phyloP scores from a whole-genome alignment of 768 basidiomycete genomes.

The Leccinum uliginosum region DNA sequence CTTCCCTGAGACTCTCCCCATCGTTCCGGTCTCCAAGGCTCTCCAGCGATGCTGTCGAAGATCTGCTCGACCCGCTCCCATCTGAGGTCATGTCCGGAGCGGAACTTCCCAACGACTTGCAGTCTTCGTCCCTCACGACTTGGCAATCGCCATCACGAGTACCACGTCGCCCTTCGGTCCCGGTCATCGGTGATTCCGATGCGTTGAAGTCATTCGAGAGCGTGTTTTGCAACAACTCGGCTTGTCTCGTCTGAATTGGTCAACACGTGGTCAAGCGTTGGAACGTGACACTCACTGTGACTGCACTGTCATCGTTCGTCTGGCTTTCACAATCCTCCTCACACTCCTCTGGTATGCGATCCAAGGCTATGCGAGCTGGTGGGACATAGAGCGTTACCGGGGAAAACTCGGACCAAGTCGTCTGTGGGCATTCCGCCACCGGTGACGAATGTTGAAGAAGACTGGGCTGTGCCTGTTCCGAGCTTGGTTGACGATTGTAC shows the following conservation, averaged over 20 bases:
- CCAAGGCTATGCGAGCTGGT: constrained; percentile 17
- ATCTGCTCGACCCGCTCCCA: constrained; percentile 19
- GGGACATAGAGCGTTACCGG: constrained; percentile 16
- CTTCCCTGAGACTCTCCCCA: constrained; percentile 22
- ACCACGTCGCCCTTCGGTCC: neutral
- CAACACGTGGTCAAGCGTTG: constrained; percentile 4
- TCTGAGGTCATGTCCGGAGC: constrained; percentile 26
- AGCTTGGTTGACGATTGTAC: constrained; percentile 3
- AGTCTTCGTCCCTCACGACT: constrained; percentile 11
- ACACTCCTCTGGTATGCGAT: constrained; percentile 28
- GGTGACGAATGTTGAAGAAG: neutral
- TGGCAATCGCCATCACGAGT: constrained; percentile 1
- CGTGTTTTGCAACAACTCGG: neutral
- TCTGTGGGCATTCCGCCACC: constrained; percentile 6
- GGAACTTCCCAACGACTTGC: constrained; percentile 17
- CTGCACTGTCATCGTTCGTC: constrained; percentile 9
- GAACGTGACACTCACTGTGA: constrained; percentile 11
- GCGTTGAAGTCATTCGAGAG: neutral
- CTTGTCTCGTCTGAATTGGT: neutral
- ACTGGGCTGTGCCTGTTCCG: neutral
- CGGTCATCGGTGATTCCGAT: neutral
- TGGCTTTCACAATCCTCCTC: constrained; percentile 25
- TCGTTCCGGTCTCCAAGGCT: constrained; percentile 17
- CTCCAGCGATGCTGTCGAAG: constrained; percentile 23
- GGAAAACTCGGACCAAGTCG: constrained; percentile 31